Evolutionary conservation across 148 eudicot species (phyloP).

Genomic region (Silene latifolia): DNA sequence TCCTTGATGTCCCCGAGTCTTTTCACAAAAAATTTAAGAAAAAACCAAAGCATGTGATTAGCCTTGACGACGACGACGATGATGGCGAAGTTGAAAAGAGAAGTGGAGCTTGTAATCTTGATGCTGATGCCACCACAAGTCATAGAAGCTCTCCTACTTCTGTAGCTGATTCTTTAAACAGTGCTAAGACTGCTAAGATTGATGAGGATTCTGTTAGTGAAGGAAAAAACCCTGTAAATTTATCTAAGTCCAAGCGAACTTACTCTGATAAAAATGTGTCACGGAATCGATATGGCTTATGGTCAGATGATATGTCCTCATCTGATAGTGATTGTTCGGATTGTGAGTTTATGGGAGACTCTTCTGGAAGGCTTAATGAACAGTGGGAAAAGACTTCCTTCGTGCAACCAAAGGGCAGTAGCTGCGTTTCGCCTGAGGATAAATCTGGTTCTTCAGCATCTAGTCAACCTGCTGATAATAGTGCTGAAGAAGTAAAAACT

Average conservation of each 20-base stretch:
- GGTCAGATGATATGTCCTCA: constrained; percentile 40
- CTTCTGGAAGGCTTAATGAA: constrained; percentile 45
- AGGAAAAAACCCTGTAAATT: constrained; percentile 51
- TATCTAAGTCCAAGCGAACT: constrained; percentile 72
- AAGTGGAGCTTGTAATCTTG: constrained; percentile 21
- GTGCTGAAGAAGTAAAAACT: constrained; percentile 21
- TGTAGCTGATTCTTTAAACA: constrained; percentile 6
- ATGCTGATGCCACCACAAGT: constrained; percentile 37
- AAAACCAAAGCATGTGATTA: constrained; percentile 39
- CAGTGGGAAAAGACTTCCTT: constrained; percentile 67
- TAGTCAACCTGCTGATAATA: constrained; percentile 19
- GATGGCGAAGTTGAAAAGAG: constrained; percentile 26
- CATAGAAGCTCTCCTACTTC: constrained; percentile 27
- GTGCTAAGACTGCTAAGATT: constrained; percentile 25
- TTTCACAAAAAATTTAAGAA: constrained; percentile 35
- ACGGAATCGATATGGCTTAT: constrained; percentile 45
- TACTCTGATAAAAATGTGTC: constrained; percentile 53
- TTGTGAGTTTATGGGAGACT: constrained; percentile 68
- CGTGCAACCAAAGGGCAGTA: constrained; percentile 32
- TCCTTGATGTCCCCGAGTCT: constrained; percentile 67
- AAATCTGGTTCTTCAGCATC: constrained; percentile 30
- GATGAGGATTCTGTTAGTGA: constrained; percentile 42
- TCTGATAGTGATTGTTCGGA: constrained; percentile 61
- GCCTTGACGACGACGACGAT: constrained; percentile 63
- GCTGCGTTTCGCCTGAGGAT: constrained; percentile 25